These are phyloP conservation scores for Saksenaea vasiformis DNA, from an alignment of 371 early-diverging fungal species.

Conservation along the genomic window DNA sequence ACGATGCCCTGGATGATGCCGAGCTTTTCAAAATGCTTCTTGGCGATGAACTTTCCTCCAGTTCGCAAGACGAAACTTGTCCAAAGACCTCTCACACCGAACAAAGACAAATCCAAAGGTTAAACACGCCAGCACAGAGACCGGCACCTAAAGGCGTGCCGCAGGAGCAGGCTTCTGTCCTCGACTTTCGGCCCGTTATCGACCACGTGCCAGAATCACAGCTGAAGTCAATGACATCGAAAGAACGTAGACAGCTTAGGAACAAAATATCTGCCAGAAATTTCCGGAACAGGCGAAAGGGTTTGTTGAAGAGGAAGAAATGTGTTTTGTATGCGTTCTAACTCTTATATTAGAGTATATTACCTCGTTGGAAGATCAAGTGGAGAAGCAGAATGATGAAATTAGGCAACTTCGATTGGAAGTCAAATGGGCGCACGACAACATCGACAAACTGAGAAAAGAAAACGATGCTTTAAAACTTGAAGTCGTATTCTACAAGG, in stretches of 20 bases:
- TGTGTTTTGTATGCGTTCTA: neutral
- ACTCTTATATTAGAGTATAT: slow-evolving; percentile 65
- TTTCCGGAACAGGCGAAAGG: slow-evolving; percentile 87
- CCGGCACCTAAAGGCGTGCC: neutral
- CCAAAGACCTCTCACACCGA: neutral
- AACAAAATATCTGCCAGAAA: slow-evolving; percentile 92
- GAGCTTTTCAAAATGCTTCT: neutral
- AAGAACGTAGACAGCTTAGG: slow-evolving; percentile 84
- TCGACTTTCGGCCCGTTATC: neutral
- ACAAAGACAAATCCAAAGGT: neutral
- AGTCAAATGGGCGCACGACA: slow-evolving; percentile 37
- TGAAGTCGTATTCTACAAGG: slow-evolving; percentile 26
- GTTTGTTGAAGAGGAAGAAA: slow-evolving; percentile 37
- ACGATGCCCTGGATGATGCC: neutral
- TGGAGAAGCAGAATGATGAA: slow-evolving; percentile 51
- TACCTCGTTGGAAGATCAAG: slow-evolving; percentile 63
- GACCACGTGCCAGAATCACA: slow-evolving; percentile 36
- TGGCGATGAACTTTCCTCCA: neutral
- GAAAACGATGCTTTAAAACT: slow-evolving; percentile 39
- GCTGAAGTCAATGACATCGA: slow-evolving; percentile 69
- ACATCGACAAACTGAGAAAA: slow-evolving; percentile 31
- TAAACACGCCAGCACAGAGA: neutral
- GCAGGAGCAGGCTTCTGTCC: neutral
- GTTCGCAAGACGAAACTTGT: neutral
- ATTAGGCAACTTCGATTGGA: slow-evolving; percentile 59